Base-by-base conservation (phyloP, 2,329 filamentous ascomycete genomes). In the Venturia aucupariae region DNA sequence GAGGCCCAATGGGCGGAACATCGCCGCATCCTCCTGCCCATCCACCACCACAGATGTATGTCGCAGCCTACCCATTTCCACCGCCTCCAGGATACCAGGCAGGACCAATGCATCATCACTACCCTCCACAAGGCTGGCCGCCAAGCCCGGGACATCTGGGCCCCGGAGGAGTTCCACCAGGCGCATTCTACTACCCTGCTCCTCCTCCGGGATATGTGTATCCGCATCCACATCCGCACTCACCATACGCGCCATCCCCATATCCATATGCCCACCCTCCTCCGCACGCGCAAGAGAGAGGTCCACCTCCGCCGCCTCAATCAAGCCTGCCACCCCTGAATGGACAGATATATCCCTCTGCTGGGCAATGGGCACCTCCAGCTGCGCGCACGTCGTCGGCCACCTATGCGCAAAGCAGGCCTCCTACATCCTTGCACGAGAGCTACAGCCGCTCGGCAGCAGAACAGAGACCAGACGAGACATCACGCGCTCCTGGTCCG, bases 1-100 rank as follows among this genome's bases (percentile, higher is more conserved):
- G 91, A 68, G 84, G 88, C 0, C 91, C 85, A 6, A 86, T 87
- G 83, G 35, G 6, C 1, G 39, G 19, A 6, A 32, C 48, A n/a
- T 46, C 41, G 17, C 62, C 62, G 5, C 51, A 59, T 13, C 55
- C 38, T 30, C 32, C 64, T 24, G 41, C 44, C 10, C 59, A 51
- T 8, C 59, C 64, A 8, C 63, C 55, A 35, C 54, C 51, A 27
- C 79, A 75, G 71, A 81, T 78, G 67, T 75, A 70, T 72, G 75
- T 67, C 74, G 54, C 63, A 30, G 32, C 32, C 11, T 57, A 60
- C 24, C 42, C 59, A 67, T 65, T 60, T 44, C 44, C 57, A 71
- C 75, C 74, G 64, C 74, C 71, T 66, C 76, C 75, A 68, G 77
- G 73, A 72, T 54, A 60, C 38, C 55, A 30, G 46, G 38, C 51